Percentiles rank a stretch among this genome's conserved stretches.
Evolutionary conservation across 2,329 filamentous ascomycete genomes (phyloP).

Genomic region (Iodosphaeria phyllophila): DNA sequence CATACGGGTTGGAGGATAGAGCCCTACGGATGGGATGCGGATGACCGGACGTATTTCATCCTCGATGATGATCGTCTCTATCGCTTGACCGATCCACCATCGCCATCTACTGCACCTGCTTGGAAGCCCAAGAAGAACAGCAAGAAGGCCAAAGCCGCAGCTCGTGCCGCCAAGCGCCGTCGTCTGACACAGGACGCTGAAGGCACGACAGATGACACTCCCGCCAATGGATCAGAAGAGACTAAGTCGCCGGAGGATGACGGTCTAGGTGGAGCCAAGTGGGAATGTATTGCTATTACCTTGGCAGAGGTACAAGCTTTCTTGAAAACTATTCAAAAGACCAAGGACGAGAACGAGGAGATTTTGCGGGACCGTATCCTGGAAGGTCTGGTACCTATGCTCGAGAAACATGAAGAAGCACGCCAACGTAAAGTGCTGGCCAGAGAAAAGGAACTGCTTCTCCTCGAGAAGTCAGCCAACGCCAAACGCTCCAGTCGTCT

Average conservation of each 20-base stretch:
- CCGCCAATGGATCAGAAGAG: conserved; percentile 17
- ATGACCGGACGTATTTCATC: conserved; percentile 76
- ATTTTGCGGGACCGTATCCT: conserved; percentile 51
- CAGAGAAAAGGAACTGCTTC: conserved; percentile 62
- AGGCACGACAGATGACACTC: conserved; percentile 19
- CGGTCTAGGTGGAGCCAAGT: conserved; percentile 57
- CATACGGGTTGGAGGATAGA: conserved; percentile 71
- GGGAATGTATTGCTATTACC: conserved; percentile 81
- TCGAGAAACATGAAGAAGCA: conserved; percentile 61
- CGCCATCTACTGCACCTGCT: conserved; percentile 33
- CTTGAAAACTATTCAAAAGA: conserved; percentile 51
- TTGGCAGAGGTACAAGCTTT: conserved; percentile 60
- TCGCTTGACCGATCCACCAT: conserved; percentile 58
- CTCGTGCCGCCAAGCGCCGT: conserved; percentile 54
- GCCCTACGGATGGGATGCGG: conserved; percentile 70
- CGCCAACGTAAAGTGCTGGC: conserved; percentile 51
- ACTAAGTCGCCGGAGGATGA: conserved; percentile 27
- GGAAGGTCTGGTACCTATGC: conserved; percentile 63
- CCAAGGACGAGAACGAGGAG: conserved; percentile 72
- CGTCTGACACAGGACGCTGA: conserved; percentile 29
- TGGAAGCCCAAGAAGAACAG: conserved; percentile 44
- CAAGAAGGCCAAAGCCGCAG: conserved; percentile 43
- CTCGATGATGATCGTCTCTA: conserved; percentile 91
- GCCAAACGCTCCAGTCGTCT: conserved; percentile 88
- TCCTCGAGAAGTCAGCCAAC: conserved; percentile 71